These are phyloP conservation scores for Citrus maxima DNA, from an alignment of 345 rosid species.

Conservation along the genomic window DNA sequence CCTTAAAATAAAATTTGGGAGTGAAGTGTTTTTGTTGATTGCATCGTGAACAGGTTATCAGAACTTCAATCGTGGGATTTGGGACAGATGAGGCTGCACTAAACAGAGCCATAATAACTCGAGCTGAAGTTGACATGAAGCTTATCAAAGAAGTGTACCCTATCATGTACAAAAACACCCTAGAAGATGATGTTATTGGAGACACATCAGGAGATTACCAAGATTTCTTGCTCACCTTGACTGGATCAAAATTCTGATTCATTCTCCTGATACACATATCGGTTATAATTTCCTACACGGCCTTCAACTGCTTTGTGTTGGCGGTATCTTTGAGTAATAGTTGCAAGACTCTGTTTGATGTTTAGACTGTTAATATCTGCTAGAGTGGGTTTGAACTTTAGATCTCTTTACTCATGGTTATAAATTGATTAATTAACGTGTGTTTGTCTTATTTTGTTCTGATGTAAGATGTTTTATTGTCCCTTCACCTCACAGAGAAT, in stretches of 20 bases:
- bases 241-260: slow-evolving; percentile 55
- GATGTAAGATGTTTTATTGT: background rate
- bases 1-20: background rate
- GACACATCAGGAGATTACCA: slow-evolving; percentile 81
- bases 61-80: slow-evolving; percentile 51
- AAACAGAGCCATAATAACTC: slow-evolving; percentile 66
- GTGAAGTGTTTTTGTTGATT: background rate
- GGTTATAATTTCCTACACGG: background rate
- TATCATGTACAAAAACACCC: slow-evolving; percentile 44
- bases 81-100: slow-evolving; percentile 92
- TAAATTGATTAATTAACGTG: background rate
- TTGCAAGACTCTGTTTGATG: background rate
- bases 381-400: background rate
- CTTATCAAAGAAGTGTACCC: slow-evolving; percentile 58
- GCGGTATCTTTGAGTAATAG: background rate
- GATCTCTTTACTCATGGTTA: background rate
- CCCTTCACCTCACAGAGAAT: too few species aligned
- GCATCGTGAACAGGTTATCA: slow-evolving; percentile 44
- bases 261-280: background rate
- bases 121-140: slow-evolving; percentile 84
- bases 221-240: slow-evolving; percentile 63
- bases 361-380: background rate
- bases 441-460: background rate
- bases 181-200: slow-evolving; percentile 60
- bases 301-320: background rate